Conservation (phyloP, 495 filamentous ascomycete genomes). For the Penicillium odoratum region DNA sequence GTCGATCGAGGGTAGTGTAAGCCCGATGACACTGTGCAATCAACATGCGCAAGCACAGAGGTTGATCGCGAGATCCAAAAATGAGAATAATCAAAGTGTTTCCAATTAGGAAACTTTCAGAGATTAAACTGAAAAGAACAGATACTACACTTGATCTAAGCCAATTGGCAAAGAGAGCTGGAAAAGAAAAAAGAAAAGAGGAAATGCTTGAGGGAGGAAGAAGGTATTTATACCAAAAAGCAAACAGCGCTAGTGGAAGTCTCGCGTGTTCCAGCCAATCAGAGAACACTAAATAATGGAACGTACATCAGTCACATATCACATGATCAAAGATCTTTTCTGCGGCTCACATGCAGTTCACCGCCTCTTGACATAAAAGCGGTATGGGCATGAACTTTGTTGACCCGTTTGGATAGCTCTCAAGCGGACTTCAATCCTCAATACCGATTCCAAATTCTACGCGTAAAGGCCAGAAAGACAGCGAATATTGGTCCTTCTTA, state of each 20-base stretch:
- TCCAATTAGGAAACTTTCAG: conserved; percentile 63
- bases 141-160: conserved; percentile 99
- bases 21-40: conserved; percentile 79
- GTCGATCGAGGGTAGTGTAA: conserved; percentile 85
- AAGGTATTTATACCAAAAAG: conserved; percentile 32
- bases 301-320: too few species aligned
- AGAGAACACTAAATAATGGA: not conserved
- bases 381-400: too few species aligned
- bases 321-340: too few species aligned
- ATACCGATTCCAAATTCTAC: too few species aligned
- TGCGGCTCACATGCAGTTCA: too few species aligned
- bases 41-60: conserved; percentile 84
- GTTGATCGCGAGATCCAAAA: conserved; percentile 60
- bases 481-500: too few species aligned
- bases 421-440: too few species aligned
- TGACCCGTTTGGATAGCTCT: too few species aligned
- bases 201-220: conserved; percentile 24
- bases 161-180: conserved; percentile 60
- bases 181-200: conserved; percentile 51
- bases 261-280: conserved; percentile 23
- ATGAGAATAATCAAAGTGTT: conserved; percentile 84
- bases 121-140: conserved; percentile 99
- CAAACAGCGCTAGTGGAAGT: conserved; percentile 19
- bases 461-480: too few species aligned
- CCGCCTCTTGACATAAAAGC: too few species aligned